These are phyloP conservation scores for Aegilops speltoides DNA, from an alignment of 176 grass and related monocot species.

Conservation along the genomic window DNA sequence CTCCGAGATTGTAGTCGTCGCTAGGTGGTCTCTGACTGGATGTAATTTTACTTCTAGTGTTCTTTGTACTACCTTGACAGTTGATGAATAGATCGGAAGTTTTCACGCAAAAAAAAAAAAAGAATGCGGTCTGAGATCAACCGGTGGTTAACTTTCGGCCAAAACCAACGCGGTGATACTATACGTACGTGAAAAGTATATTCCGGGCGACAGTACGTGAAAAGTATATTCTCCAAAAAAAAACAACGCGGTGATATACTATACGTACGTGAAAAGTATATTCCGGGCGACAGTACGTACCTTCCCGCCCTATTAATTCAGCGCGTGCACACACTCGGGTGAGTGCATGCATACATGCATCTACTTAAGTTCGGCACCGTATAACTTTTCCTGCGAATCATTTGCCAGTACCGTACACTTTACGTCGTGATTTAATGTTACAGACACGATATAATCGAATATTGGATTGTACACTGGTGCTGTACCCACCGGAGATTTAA, in stretches of 20 bases:
- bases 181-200: not conserved
- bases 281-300: not conserved
- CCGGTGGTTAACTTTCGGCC: not conserved
- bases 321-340: not conserved
- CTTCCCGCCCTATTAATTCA: not conserved
- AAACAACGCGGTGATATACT: not conserved
- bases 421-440: not conserved
- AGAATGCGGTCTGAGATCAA: not conserved
- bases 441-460: not conserved
- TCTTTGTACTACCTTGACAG: too few species aligned
- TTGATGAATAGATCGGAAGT: too few species aligned
- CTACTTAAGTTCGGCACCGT: not conserved
- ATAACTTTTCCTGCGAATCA: not conserved
- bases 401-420: not conserved
- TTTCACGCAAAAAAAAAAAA: too few species aligned
- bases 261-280: not conserved
- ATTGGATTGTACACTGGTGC: not conserved
- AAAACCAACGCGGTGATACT: slow-evolving; percentile 9
- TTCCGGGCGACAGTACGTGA: not conserved
- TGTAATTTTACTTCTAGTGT: too few species aligned
- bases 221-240: not conserved
- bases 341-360: not conserved
- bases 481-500: not conserved
- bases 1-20: too few species aligned
- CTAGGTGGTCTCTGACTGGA: too few species aligned